Conservation (phyloP, 2,329 filamentous ascomycete genomes). For the Volutella citrinella region DNA sequence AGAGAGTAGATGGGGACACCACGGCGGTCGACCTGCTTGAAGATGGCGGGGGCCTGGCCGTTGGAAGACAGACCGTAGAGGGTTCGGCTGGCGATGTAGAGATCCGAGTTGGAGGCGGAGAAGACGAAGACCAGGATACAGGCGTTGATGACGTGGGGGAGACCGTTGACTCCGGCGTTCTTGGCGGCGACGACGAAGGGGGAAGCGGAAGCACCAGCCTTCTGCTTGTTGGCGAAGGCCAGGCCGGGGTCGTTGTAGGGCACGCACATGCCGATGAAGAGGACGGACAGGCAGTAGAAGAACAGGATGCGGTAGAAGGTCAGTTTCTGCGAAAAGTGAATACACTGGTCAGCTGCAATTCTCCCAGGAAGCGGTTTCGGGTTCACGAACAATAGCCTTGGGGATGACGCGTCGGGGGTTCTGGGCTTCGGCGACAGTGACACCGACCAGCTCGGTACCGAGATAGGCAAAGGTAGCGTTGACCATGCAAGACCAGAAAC, state of each 20-base stretch:
- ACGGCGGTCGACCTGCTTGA: conserved; percentile 66
- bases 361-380: too few relatives aligned
- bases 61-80: conserved; percentile 71
- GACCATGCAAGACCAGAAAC: conserved; percentile 69
- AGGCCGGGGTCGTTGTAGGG: conserved; percentile 65
- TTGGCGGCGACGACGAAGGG: conserved; percentile 75
- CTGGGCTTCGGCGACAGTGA: conserved; percentile 76
- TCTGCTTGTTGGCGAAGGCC: conserved; percentile 50
- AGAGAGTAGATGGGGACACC: conserved; percentile 70
- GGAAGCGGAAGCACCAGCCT: conserved; percentile 44
- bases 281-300: conserved; percentile 73
- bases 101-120: conserved; percentile 72
- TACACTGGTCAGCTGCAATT: too few relatives aligned
- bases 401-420: conserved; percentile 76
- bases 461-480: conserved; percentile 78
- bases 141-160: conserved; percentile 69
- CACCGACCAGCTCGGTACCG: conserved; percentile 73
- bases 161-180: conserved; percentile 57
- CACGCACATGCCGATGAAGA: conserved; percentile 74
- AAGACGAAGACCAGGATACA: conserved; percentile 76
- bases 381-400: conserved; percentile 72
- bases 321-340: too few relatives aligned
- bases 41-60: conserved; percentile 68
- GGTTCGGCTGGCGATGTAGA: conserved; percentile 72
- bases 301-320: conserved; percentile 80